These are phyloP conservation scores for Pythium monospermum DNA, from an alignment of 352 stramenopile genomes.

Conservation along the genomic window DNA sequence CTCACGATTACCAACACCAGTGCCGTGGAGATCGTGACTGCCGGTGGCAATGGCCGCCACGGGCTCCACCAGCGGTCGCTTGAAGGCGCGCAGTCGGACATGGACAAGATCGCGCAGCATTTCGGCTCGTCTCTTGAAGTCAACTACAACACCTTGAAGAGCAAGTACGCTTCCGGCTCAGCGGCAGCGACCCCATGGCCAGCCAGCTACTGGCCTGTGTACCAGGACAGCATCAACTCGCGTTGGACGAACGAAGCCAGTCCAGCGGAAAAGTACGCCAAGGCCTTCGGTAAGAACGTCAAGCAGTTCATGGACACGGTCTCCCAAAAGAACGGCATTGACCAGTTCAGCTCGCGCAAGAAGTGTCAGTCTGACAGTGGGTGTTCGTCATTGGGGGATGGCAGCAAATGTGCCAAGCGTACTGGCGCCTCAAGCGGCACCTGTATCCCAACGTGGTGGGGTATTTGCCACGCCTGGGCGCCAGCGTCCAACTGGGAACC, in stretches of 20 bases:
- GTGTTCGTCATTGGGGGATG: constrained; percentile 1
- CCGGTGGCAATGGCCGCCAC: too few species aligned
- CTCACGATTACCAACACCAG: constrained; percentile 1
- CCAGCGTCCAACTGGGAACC: background rate
- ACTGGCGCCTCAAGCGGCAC: background rate
- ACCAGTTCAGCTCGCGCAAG: background rate
- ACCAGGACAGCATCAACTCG: constrained; percentile 64
- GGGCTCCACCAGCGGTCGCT: too few species aligned
- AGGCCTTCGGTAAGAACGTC: constrained; percentile 10
- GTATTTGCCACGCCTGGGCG: constrained; percentile 14
- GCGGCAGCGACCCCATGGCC: too few species aligned
- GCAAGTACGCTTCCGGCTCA: too few species aligned
- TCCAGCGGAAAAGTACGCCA: constrained; percentile 23
- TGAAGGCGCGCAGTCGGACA: too few species aligned
- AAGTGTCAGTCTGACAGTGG: background rate
- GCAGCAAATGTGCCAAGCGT: constrained; percentile 6
- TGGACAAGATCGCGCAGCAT: too few species aligned
- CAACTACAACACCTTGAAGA: too few species aligned
- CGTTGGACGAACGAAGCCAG: constrained; percentile 17
- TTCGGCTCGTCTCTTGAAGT: too few species aligned
- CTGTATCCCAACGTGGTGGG: constrained; percentile 13
- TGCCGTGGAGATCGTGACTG: constrained; percentile 8
- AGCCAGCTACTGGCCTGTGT: constrained; percentile 56
- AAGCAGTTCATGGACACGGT: constrained; percentile 21
- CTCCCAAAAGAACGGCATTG: constrained; percentile 7